These are phyloP conservation scores for Monilinia polystroma DNA, from an alignment of 2,329 filamentous ascomycete species.

Conservation along the genomic window DNA sequence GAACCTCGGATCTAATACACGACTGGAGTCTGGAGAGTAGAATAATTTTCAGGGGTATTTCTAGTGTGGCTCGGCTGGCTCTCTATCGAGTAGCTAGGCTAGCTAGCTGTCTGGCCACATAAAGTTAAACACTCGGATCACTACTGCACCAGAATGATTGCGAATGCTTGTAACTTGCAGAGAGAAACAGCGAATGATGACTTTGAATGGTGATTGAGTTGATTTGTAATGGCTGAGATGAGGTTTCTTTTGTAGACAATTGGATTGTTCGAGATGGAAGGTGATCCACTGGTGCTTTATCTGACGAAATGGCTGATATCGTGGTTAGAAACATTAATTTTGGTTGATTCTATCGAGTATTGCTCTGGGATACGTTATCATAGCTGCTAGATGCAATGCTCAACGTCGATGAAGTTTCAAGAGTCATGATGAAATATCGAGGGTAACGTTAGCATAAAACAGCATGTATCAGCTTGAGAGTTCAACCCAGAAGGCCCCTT, in stretches of 20 bases:
- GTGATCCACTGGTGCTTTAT: background rate
- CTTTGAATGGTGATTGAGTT: background rate
- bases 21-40: too few relatives aligned
- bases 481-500: background rate
- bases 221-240: background rate
- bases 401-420: background rate
- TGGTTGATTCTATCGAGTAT: background rate
- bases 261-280: background rate
- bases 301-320: background rate
- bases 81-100: too few relatives aligned
- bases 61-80: background rate
- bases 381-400: too few relatives aligned
- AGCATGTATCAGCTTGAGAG: background rate
- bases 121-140: background rate
- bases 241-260: background rate
- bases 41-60: constrained; percentile 8
- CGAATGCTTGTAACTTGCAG: constrained; percentile 8
- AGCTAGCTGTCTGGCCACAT: too few relatives aligned
- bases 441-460: background rate
- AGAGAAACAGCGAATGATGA: background rate
- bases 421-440: background rate
- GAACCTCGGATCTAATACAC: background rate
- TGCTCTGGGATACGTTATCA: background rate
- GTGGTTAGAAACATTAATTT: too few relatives aligned
- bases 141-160: constrained; percentile 12